phyloP scores from a whole-genome alignment of 1,139 yeast genomes.

The Pneumocystis sp. region DNA sequence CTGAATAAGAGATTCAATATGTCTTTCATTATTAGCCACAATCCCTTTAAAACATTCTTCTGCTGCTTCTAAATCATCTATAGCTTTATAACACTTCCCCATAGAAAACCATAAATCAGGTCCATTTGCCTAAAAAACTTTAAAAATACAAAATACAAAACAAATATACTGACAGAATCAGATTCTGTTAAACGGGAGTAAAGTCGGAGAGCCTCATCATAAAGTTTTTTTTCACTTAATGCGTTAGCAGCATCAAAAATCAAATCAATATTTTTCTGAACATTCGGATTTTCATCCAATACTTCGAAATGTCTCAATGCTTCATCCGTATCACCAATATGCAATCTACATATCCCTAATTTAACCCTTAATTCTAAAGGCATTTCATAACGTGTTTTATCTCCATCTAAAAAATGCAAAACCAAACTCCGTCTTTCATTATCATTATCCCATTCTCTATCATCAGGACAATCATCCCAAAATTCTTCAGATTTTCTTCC shows the following conservation, averaged over 20 bases:
- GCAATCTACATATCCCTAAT: constrained; percentile 57
- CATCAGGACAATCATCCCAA: constrained; percentile 70
- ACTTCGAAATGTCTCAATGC: constrained; percentile 56
- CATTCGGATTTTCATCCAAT: constrained; percentile 33
- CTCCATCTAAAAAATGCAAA: constrained; percentile 16
- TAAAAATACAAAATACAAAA: constrained; percentile 7
- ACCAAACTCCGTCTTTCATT: constrained; percentile 35
- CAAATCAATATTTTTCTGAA: constrained; percentile 55
- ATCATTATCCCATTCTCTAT: constrained; percentile 55
- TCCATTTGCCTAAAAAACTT: constrained; percentile 6
- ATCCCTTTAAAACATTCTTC: constrained; percentile 47
- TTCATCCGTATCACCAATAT: constrained; percentile 48
- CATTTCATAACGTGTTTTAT: constrained; percentile 25
- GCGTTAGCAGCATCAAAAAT: constrained; percentile 63
- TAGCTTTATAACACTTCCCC: constrained; percentile 65
- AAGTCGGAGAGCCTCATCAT: constrained; percentile 56
- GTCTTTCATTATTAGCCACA: constrained; percentile 41
- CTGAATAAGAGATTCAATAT: constrained; percentile 58
- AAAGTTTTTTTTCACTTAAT: constrained; percentile 52
- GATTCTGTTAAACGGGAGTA: constrained; percentile 39
- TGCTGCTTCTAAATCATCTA: constrained; percentile 57
- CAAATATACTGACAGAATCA: constrained; percentile 33
- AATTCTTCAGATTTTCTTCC: constrained; percentile 49
- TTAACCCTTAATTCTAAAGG: constrained; percentile 83
- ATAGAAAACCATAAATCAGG: constrained; percentile 44